These are phyloP conservation scores for Pueraria montana DNA, from an alignment of 306 rosid species.

Conservation along the genomic window DNA sequence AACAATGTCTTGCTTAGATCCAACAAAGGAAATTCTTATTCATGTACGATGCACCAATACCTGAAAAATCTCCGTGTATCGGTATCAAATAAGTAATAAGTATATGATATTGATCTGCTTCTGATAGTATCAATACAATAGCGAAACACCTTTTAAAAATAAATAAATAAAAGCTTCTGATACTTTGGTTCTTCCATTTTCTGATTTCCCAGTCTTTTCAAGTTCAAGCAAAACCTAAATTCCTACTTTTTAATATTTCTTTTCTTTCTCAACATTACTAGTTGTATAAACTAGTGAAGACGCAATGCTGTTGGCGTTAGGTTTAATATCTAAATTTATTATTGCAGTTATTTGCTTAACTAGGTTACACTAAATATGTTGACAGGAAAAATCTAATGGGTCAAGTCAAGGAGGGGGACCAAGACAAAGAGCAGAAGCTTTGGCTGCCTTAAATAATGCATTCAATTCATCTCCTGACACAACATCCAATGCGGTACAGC, in stretches of 20 bases:
- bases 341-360: constrained; percentile 24
- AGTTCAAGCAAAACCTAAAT: constrained; percentile 12
- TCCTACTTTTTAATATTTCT: not conserved
- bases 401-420: constrained; percentile 69
- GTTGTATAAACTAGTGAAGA: not conserved
- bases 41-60: not conserved
- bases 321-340: constrained; percentile 10
- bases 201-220: not conserved
- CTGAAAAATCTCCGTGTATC: not conserved
- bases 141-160: no score
- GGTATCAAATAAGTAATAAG: not conserved
- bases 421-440: constrained; percentile 70
- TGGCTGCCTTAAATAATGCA: constrained; percentile 73
- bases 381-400: constrained; percentile 62
- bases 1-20: constrained; percentile 31
- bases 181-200: not conserved
- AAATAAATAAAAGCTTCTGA: no score
- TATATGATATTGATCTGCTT: not conserved
- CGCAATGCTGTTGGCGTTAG: not conserved
- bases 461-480: constrained; percentile 74
- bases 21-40: not conserved
- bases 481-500: constrained; percentile 49
- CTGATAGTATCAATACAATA: no score
- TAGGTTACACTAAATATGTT: constrained; percentile 39
- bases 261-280: not conserved